These are phyloP conservation scores for Entophlyctis helioformis DNA, from an alignment of 192 early-diverging fungal genomes.

Conservation along the genomic window DNA sequence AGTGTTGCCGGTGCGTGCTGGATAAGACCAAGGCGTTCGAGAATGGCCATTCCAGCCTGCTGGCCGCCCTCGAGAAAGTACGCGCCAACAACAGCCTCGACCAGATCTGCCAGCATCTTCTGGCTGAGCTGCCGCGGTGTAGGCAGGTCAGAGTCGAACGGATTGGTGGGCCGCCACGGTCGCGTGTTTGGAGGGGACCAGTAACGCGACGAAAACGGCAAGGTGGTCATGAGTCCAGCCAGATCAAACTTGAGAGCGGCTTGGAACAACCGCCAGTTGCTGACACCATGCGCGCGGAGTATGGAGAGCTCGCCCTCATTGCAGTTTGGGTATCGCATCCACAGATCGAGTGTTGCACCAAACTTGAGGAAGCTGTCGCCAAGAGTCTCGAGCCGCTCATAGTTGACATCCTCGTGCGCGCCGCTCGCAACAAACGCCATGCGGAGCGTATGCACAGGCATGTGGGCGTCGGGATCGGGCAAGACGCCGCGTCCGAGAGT, in stretches of 20 bases:
- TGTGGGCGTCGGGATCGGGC: too few relatives aligned
- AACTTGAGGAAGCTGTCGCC: slow-evolving; percentile 85
- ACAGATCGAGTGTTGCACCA: slow-evolving; percentile 52
- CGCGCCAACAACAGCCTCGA: slow-evolving; percentile 74
- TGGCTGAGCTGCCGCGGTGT: slow-evolving; percentile 31
- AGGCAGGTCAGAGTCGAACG: too few relatives aligned
- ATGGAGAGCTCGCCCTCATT: slow-evolving; percentile 74
- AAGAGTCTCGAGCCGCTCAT: slow-evolving; percentile 80
- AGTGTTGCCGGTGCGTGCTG: too few relatives aligned
- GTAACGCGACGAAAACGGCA: slow-evolving; percentile 37
- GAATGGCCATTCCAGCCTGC: slow-evolving; percentile 9
- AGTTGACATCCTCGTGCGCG: slow-evolving; percentile 58
- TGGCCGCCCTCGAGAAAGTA: slow-evolving; percentile 48
- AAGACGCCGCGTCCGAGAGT: slow-evolving; percentile 4
- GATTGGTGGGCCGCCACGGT: too few relatives aligned
- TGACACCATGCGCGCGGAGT: slow-evolving; percentile 58
- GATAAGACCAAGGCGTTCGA: slow-evolving; percentile 16
- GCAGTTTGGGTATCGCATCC: slow-evolving; percentile 48
- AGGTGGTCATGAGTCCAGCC: slow-evolving; percentile 46
- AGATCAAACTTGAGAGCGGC: slow-evolving; percentile 39
- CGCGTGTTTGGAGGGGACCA: slow-evolving; percentile 18
- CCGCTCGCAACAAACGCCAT: slow-evolving; percentile 62
- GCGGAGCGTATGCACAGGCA: slow-evolving; percentile 12
- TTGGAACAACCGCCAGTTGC: slow-evolving; percentile 58
- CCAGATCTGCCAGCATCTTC: slow-evolving; percentile 77